phyloP scores from a whole-genome alignment of 352 stramenopile genomes.

The Phytophthora quininea region DNA sequence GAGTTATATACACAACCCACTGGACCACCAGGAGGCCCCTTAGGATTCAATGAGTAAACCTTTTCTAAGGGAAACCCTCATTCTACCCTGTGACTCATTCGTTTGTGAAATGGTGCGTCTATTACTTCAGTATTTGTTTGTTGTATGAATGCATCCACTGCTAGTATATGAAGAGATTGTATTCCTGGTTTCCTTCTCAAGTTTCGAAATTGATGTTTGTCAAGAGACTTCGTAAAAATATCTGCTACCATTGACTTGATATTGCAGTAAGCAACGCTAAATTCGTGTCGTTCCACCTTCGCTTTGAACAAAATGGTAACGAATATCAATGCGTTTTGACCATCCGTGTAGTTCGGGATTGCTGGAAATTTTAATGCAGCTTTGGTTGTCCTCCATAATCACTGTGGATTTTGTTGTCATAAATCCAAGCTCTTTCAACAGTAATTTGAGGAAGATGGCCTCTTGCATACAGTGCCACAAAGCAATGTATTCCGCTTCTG shows the following conservation, averaged over 20 bases:
- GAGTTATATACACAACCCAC: too few species aligned
- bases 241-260: too few species aligned
- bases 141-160: not conserved
- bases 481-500: too few species aligned
- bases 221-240: too few species aligned
- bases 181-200: not conserved
- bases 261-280: too few species aligned
- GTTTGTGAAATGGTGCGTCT: not conserved
- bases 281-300: too few species aligned
- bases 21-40: too few species aligned
- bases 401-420: not conserved
- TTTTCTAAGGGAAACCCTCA: not conserved
- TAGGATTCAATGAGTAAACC: not conserved
- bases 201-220: not conserved
- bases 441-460: too few species aligned
- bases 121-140: not conserved
- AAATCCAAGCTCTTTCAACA: too few species aligned
- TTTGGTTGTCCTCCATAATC: not conserved
- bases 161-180: not conserved
- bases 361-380: not conserved
- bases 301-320: not conserved
- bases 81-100: not conserved
- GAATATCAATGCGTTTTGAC: not conserved
- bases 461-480: too few species aligned
- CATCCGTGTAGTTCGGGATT: not conserved